phyloP scores from a whole-genome alignment of 2,329 filamentous ascomycete species.

The Fusarium neocosmosporiellum region DNA sequence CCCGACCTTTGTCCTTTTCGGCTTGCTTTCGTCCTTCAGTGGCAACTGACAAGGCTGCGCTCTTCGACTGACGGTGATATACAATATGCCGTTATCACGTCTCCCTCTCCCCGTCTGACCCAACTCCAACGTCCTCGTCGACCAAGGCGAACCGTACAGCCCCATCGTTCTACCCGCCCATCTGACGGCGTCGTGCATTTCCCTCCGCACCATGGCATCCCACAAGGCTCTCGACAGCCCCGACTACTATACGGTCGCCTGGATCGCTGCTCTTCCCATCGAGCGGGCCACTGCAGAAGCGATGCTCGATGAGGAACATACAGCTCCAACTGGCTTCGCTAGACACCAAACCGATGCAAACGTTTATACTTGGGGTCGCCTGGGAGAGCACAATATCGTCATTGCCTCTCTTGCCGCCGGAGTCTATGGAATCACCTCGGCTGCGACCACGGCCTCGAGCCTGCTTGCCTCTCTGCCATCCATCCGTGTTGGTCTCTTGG shows the following conservation, averaged over 20 bases:
- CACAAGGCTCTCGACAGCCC: no score
- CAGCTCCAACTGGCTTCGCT: constrained; percentile 4
- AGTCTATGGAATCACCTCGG: constrained; percentile 17
- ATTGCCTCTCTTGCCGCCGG: constrained; percentile 40
- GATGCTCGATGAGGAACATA: constrained; percentile 41
- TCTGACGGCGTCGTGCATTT: no score
- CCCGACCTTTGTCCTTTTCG: no score
- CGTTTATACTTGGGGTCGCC: constrained; percentile 39
- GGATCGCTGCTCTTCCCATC: constrained; percentile 41
- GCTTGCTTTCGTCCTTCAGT: no score
- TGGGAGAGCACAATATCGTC: constrained; percentile 42
- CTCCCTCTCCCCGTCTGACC: no score
- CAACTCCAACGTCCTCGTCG: no score
- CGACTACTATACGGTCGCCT: constrained; percentile 35
- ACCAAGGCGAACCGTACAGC: no score
- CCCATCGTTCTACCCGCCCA: no score
- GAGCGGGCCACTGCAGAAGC: constrained; percentile 41
- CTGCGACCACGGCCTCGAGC: constrained; percentile 17
- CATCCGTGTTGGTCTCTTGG: constrained; percentile 31
- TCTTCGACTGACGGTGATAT: no score
- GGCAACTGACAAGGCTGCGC: no score
- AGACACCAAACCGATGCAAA: constrained; percentile 37
- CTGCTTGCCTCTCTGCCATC: constrained; percentile 30
- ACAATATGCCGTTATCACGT: no score
- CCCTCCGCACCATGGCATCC: no score